Conservation (phyloP, 805 yeast genomes). For the Alloascoidea hylecoeti region DNA sequence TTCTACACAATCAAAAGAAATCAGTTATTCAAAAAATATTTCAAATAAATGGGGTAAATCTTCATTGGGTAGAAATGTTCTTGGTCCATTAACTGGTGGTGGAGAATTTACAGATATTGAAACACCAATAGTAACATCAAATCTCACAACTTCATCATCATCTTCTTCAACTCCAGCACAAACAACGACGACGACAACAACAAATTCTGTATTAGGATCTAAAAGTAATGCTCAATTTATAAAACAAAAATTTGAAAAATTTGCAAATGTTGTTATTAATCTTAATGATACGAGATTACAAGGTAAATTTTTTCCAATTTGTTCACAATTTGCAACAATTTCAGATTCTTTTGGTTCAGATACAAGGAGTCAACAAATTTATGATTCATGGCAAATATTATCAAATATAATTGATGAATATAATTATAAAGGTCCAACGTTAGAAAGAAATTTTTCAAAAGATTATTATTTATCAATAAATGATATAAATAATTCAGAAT, state of each 20-base stretch:
- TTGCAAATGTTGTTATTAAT: conserved; percentile 57
- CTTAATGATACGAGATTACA: conserved; percentile 58
- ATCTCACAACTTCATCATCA: neutral
- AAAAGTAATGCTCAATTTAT: conserved; percentile 2
- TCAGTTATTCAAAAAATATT: conserved; percentile 11
- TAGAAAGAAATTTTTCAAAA: conserved; percentile 19
- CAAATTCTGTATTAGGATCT: conserved; percentile 3
- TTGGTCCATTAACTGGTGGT: conserved; percentile 17
- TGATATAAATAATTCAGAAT: conserved; percentile 14
- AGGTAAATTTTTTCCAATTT: conserved; percentile 37
- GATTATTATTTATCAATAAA: conserved; percentile 14
- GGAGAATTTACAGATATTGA: conserved; percentile 16
- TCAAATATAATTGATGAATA: conserved; percentile 24
- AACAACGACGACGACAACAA: conserved; percentile 3
- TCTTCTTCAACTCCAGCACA: conserved; percentile 2
- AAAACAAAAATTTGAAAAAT: conserved; percentile 43
- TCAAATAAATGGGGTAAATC: conserved; percentile 16
- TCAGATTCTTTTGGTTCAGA: conserved; percentile 35
- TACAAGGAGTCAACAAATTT: conserved; percentile 52
- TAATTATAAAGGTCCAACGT: conserved; percentile 4
- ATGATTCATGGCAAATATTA: conserved; percentile 63
- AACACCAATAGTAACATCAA: conserved; percentile 2
- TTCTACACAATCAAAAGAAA: conserved; percentile 18
- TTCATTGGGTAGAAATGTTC: conserved; percentile 18
- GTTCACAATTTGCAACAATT: conserved; percentile 44